A percentile compares a stretch with the other conserved stretches of the same genome.
Conservation (phyloP, 345 rosid genomes). For the Viola odorata region DNA sequence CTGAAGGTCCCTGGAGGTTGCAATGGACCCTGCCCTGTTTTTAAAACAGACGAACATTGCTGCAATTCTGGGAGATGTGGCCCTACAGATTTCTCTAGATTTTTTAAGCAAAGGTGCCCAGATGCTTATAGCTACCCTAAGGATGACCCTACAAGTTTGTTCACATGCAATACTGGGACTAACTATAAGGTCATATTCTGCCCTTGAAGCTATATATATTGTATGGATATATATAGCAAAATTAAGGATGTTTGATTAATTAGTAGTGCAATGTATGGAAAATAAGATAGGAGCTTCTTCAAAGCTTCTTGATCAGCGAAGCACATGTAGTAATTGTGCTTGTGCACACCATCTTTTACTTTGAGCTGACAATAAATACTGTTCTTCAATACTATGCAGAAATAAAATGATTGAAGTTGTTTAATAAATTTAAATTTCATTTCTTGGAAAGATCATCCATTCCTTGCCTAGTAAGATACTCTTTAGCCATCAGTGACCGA, state of each 20-base stretch:
- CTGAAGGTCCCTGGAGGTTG: constrained; percentile 39
- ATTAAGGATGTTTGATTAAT: background rate
- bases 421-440: too few species aligned
- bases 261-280: background rate
- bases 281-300: background rate
- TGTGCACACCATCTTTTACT: background rate
- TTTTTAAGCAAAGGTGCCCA: constrained; percentile 46
- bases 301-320: background rate
- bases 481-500: too few species aligned
- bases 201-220: constrained; percentile 14
- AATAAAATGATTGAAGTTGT: too few species aligned
- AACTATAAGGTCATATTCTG: constrained; percentile 32
- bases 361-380: background rate
- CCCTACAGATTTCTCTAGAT: constrained; percentile 37
- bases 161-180: constrained; percentile 31
- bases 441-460: too few species aligned
- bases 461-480: too few species aligned
- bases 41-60: constrained; percentile 38
- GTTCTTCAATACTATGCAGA: too few species aligned
- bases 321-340: background rate
- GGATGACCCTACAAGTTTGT: constrained; percentile 34
- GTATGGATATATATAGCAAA: background rate
- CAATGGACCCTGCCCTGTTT: constrained; percentile 34
- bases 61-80: constrained; percentile 40
- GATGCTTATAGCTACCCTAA: constrained; percentile 55